Percentiles rank a stretch among this genome's conserved stretches.
Evolutionary conservation across 148 eudicot species (phyloP).

Genomic region (Spergularia marina): DNA sequence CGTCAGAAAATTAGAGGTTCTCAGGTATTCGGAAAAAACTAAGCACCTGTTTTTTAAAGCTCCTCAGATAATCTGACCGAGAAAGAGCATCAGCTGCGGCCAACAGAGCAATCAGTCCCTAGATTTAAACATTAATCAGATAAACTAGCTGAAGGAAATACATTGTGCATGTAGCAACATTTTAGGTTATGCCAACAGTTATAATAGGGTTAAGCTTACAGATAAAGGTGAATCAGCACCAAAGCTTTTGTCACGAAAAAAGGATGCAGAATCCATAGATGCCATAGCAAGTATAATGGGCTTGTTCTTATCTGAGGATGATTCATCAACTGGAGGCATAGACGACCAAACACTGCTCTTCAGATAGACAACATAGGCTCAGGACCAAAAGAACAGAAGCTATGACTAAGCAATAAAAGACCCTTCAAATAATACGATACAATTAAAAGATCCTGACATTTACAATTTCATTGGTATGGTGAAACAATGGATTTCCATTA

Average conservation of each 20-base stretch:
- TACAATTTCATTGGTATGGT: background rate
- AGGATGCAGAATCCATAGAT: slow-evolving; percentile 93
- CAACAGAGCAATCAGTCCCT: slow-evolving; percentile 88
- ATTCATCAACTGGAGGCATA: slow-evolving; percentile 64
- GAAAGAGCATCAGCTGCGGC: slow-evolving; percentile 96
- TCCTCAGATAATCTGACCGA: slow-evolving; percentile 43
- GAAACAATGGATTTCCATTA: no score
- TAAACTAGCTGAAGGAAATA: slow-evolving; percentile 20
- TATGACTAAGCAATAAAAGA: background rate
- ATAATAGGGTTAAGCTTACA: slow-evolving; percentile 43
- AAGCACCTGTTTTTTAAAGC: slow-evolving; percentile 72
- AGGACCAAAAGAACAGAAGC: slow-evolving; percentile 12
- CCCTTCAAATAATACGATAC: background rate
- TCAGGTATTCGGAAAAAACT: background rate
- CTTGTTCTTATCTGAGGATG: slow-evolving; percentile 49
- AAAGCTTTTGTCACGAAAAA: slow-evolving; percentile 92
- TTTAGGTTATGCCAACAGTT: background rate
- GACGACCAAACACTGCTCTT: slow-evolving; percentile 99
- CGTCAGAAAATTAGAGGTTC: background rate
- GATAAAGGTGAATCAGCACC: slow-evolving; percentile 96
- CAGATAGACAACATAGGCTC: slow-evolving; percentile 32
- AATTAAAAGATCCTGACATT: background rate
- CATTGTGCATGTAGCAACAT: background rate
- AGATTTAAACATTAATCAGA: slow-evolving; percentile 17
- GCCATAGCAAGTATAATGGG: slow-evolving; percentile 62